Conservation (phyloP, 257 asterid genomes). For the Penstemon barbatus region DNA sequence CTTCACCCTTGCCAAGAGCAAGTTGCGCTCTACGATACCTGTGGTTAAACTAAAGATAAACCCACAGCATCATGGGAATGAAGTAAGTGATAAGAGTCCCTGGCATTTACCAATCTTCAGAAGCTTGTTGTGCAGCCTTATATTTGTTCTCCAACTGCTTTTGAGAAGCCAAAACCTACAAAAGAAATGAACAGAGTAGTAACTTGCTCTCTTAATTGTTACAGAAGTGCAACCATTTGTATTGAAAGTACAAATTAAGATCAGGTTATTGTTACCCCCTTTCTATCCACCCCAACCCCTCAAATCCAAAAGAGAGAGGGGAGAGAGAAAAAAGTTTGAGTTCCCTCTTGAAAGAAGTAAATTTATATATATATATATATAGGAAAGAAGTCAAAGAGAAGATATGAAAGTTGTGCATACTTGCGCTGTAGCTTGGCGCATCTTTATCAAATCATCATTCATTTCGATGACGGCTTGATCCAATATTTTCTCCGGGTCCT, state of each 20-base stretch:
- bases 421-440: conserved; percentile 99
- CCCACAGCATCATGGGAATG: conserved; percentile 26
- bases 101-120: conserved; percentile 83
- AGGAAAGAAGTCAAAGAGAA: not conserved
- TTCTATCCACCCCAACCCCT: not conserved
- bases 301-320: not conserved
- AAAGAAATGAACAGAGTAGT: conserved; percentile 21
- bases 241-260: not conserved
- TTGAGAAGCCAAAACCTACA: conserved; percentile 93
- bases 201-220: conserved; percentile 15
- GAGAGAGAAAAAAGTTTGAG: not conserved
- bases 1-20: conserved; percentile 93
- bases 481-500: conserved; percentile 96
- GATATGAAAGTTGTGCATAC: conserved; percentile 43
- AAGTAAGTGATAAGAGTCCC: conserved; percentile 21
- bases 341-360: not conserved
- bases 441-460: conserved; percentile 85
- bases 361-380: not conserved
- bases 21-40: conserved; percentile 98
- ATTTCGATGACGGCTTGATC: conserved; percentile 92
- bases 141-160: conserved; percentile 90
- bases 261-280: not conserved
- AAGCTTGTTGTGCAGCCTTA: conserved; percentile 86
- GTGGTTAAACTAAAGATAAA: conserved; percentile 35
- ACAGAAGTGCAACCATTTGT: not conserved